Conservation (phyloP, 768 basidiomycete genomes). For the Amanita pseudoporphyria region DNA sequence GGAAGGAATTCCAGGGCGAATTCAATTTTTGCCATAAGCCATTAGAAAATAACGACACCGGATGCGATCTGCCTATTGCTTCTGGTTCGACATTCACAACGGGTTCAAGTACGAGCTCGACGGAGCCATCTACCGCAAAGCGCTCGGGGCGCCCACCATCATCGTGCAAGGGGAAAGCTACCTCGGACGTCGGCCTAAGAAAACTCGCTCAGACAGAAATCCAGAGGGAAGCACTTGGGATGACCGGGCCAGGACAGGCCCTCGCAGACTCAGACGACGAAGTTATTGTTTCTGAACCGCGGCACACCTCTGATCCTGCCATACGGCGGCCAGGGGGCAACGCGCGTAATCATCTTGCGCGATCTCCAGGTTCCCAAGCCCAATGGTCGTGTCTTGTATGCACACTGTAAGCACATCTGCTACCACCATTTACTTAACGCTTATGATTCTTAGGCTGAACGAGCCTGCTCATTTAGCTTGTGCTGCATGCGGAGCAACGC, state of each 20-base stretch:
- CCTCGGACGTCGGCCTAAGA: constrained; percentile 17
- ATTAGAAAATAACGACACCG: constrained; percentile 2
- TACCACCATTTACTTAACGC: constrained; percentile 1
- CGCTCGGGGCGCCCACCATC: not conserved
- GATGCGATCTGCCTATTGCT: constrained; percentile 21
- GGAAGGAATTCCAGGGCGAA: constrained; percentile 38
- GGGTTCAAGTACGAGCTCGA: constrained; percentile 1
- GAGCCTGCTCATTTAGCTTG: constrained; percentile 46
- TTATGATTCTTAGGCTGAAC: constrained; percentile 33
- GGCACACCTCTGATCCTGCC: not conserved
- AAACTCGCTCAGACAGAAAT: constrained; percentile 34
- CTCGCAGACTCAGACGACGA: constrained; percentile 5
- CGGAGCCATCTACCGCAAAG: constrained; percentile 2
- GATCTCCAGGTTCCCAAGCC: not conserved
- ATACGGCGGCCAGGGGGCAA: not conserved
- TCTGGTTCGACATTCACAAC: constrained; percentile 26
- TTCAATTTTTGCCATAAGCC: constrained; percentile 31
- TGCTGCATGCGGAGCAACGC: constrained; percentile 47
- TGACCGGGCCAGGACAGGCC: too few species aligned
- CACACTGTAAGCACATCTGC: constrained; percentile 43
- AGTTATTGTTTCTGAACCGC: constrained; percentile 8
- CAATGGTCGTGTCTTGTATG: constrained; percentile 52
- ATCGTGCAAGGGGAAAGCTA: not conserved
- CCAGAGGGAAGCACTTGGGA: too few species aligned
- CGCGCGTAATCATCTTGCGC: not conserved